Evolutionary conservation across 1,284 basidiomycete genomes (phyloP), one percentile per base, ranked within the genome.

Genomic region (Stereum hirsutum): DNA sequence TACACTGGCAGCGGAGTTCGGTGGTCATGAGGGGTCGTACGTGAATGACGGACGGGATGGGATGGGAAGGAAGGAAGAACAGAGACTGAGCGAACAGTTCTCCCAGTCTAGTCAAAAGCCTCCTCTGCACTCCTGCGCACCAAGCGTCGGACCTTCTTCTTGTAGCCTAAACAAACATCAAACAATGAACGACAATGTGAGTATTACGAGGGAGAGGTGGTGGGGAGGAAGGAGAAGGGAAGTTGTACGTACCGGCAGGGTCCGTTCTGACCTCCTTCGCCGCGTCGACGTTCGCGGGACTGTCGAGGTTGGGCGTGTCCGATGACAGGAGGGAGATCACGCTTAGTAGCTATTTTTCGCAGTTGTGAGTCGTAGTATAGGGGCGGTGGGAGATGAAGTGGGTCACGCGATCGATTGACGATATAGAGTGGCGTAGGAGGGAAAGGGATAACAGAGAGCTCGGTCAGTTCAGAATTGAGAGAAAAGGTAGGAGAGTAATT

Each of bases 201-300:
- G 34, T 35, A 24, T 41, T 26, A 37, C 27, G 10, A 17, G 19
- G 23, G 14, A 17, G 27, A 11, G 15, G 3, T 4, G 14, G 14
- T 24, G 27, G 7, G 33, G 33, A 17, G 15, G 33, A 19, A 35
- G 33, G 6, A 27, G 20, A 24, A 25, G 2, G 21, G n/a, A n/a
- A n/a, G n/a, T 5, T 27, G 42, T 28, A 60, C 77, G 39, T 57
- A 87, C 87, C 69, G 34, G 72, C 66, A 31, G 77, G 68, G 57
- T 92, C 78, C 37, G 77, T 83, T 52, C 91, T 74, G 19, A 93
- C 79, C 61, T 95, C 82, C 59, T 92, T 93, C 15, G 93, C 93
- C 1, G 96, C 95, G 57, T 99, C 94, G 20, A 99, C 88, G 57
- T 99, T 99, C 1, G 95, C 95, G 2, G 95, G 95, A 50, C 93